Conservation (phyloP, 2,329 filamentous ascomycete species). For the Xylariaceae sp. region DNA sequence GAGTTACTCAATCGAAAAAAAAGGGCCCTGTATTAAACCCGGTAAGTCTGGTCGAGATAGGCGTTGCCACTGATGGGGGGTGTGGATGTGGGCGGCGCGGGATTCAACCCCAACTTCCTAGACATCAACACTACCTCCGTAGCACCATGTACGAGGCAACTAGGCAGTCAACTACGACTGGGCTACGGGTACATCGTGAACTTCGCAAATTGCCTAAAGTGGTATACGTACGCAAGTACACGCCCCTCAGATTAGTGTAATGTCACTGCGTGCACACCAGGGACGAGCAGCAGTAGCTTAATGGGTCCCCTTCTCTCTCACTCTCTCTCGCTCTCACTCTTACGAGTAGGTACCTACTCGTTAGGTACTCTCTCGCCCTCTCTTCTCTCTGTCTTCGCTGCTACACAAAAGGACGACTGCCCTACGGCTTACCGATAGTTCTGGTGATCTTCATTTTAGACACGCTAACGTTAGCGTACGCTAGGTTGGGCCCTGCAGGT, state of each 20-base stretch:
- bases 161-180: too few relatives aligned
- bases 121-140: neutral
- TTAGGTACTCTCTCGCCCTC: too few relatives aligned
- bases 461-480: slow-evolving; percentile 6
- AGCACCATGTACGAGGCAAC: too few relatives aligned
- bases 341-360: too few relatives aligned
- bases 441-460: slow-evolving; percentile 30
- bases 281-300: too few relatives aligned
- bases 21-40: neutral
- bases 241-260: too few relatives aligned
- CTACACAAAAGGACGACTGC: slow-evolving; percentile 3
- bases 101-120: neutral
- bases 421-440: slow-evolving; percentile 29
- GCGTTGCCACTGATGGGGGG: neutral
- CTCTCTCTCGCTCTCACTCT: too few relatives aligned
- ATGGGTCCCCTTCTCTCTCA: too few relatives aligned
- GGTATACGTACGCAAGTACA: neutral
- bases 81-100: too few relatives aligned
- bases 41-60: neutral
- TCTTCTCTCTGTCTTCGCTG: neutral
- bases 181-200: neutral
- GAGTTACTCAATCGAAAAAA: neutral
- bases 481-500: slow-evolving; percentile 18
- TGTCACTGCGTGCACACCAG: too few relatives aligned
- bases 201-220: neutral